Conservation (phyloP, 352 stramenopile species). For the Phytopythium chamaehyphon region DNA sequence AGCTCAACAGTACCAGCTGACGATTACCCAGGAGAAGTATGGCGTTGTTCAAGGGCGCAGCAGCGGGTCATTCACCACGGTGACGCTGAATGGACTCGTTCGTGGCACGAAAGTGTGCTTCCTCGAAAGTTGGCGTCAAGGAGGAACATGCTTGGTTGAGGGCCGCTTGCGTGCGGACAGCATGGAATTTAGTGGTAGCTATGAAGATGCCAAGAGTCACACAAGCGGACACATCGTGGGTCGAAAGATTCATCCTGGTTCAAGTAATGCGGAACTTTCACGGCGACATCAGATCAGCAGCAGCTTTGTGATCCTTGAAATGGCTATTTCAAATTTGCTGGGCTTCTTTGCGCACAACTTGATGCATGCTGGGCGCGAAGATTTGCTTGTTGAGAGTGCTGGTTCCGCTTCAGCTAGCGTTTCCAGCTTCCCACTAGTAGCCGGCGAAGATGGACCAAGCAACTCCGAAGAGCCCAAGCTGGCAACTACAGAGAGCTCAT, state of each 20-base stretch:
- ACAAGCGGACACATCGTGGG: constrained; percentile 81
- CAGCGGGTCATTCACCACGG: constrained; percentile 77
- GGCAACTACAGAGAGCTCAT: constrained; percentile 52
- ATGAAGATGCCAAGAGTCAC: constrained; percentile 86
- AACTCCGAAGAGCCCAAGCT: constrained; percentile 31
- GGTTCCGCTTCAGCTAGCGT: constrained; percentile 7
- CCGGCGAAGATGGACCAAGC: constrained; percentile 18
- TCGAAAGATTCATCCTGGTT: constrained; percentile 44
- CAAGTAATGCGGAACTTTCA: constrained; percentile 8
- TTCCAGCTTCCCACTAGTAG: constrained; percentile 21
- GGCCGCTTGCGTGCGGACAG: constrained; percentile 72
- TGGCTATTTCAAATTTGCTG: constrained; percentile 72
- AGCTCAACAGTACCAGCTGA: constrained; percentile 83
- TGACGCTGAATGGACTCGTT: constrained; percentile 72
- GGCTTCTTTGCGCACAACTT: constrained; percentile 68
- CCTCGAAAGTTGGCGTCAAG: constrained; percentile 83
- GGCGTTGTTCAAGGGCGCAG: constrained; percentile 66
- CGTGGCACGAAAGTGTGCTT: constrained; percentile 81
- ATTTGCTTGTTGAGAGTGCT: constrained; percentile 51
- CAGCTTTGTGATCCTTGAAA: constrained; percentile 67
- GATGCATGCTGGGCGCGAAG: constrained; percentile 50
- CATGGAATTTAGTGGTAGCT: constrained; percentile 65
- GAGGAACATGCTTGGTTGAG: constrained; percentile 83
- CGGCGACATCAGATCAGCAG: constrained; percentile 34
- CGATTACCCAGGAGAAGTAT: constrained; percentile 59